Evolutionary conservation across 1,284 basidiomycete genomes (phyloP), one percentile per base, ranked within the genome.

Genomic region (Heterobasidion annosum): DNA sequence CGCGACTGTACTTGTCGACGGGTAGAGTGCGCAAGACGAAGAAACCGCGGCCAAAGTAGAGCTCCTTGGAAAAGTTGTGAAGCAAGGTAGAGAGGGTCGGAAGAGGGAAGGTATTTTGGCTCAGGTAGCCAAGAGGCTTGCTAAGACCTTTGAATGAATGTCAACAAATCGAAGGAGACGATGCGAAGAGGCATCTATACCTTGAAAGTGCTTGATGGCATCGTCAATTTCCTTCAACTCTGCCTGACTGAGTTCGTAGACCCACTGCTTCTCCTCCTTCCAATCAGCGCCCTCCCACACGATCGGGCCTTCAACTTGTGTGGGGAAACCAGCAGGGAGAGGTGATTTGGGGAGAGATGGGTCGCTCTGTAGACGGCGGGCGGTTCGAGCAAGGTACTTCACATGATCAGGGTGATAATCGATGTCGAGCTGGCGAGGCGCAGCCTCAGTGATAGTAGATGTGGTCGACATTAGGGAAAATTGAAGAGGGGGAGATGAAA

Each of bases 211-310:
- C n/a, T 57, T 60, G 48, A 73, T 54, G 32, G 67, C 72, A 42
- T 61, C 57, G 32, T 70, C 62, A 53, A 75, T 72, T 56, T 75
- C 72, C 47, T 67, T 57, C 47, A 73, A 61, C 40, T 73, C 67
- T 1, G 51, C 58, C 8, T 60, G 52, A 48, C 56, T 68, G 37
- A 75, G 65, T 19, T 65, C 58, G 54, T 73, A 72, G 3, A 73
- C 70, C 72, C 72, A 73, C 55, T 72, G 68, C 40, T 66, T 61
- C 54, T 74, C 71, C 52, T 60, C 65, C 34, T 56, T 68, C 73
- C 73, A 74, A 56, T 73, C 70, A 34, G 66, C 69, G 3, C 72
- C 73, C 55, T 73, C 69, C 72, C 73, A 74, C 8, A 74, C 71
- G 16, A 70, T 66, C 2, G 71, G 71, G 1, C 68, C 67, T 19